A percentile compares a stretch with the other conserved stretches of the same genome.
Evolutionary conservation across 2,329 filamentous ascomycete genomes (phyloP).

Genomic region (Aspergillus piperis): DNA sequence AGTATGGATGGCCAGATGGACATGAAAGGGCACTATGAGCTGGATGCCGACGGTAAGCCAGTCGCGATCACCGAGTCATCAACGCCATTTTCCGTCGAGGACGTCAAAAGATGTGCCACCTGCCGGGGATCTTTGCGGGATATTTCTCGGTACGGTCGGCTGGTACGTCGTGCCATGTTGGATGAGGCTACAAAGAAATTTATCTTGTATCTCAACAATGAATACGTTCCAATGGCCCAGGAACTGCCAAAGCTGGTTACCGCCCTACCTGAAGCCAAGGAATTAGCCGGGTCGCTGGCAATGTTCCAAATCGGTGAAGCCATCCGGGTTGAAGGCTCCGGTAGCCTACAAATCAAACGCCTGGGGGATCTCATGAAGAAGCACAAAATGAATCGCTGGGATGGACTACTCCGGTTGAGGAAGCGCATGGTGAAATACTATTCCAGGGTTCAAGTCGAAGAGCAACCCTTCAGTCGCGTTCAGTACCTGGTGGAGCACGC

Average conservation of each 20-base stretch:
- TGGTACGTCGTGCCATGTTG: conserved; percentile 55
- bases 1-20: conserved; percentile 64
- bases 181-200: conserved; percentile 68
- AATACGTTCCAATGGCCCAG: conserved; percentile 45
- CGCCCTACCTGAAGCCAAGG: conserved; percentile 24
- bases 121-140: conserved; percentile 60
- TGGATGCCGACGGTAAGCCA: conserved; percentile 29
- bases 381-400: conserved; percentile 27
- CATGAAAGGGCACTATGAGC: conserved; percentile 42
- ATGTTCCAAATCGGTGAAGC: background rate
- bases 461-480: conserved; percentile 44
- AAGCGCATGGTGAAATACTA: conserved; percentile 32
- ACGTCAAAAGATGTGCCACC: conserved; percentile 57
- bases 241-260: conserved; percentile 29
- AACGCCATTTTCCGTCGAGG: conserved; percentile 53
- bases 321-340: conserved; percentile 21
- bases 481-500: conserved; percentile 39
- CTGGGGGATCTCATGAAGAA: conserved; percentile 22
- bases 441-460: conserved; percentile 33
- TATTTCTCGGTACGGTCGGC: conserved; percentile 51
- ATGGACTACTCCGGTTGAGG: conserved; percentile 28
- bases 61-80: conserved; percentile 31
- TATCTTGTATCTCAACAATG: conserved; percentile 54
- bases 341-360: conserved; percentile 30
- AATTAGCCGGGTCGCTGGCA: background rate